A percentile compares a stretch with the other conserved stretches of the same genome.
Conservation (phyloP, 2,329 filamentous ascomycete species). For the Paraphoma chrysanthemicola region DNA sequence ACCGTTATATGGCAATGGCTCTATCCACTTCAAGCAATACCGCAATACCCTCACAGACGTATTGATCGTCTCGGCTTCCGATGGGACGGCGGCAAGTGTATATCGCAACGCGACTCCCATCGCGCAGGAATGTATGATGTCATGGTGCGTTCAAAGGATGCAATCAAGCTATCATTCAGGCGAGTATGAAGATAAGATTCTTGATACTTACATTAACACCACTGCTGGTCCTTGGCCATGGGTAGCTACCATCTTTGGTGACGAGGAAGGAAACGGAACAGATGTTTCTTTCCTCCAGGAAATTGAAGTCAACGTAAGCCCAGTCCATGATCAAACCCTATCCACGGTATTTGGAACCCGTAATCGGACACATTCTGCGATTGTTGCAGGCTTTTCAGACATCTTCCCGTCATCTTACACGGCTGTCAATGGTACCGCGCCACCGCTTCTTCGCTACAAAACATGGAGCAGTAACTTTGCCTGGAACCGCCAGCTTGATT, state of each 20-base stretch:
- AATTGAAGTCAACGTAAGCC: slow-evolving; percentile 8
- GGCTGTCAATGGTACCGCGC: background rate
- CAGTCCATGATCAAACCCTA: too few species aligned
- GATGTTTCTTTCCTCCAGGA: slow-evolving; percentile 7
- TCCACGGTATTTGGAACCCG: slow-evolving; percentile 7
- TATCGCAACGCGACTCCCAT: slow-evolving; percentile 11
- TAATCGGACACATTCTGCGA: slow-evolving; percentile 3
- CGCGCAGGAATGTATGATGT: slow-evolving; percentile 27
- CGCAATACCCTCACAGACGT: slow-evolving; percentile 14
- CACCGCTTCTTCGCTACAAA: slow-evolving; percentile 1
- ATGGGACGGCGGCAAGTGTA: slow-evolving; percentile 4
- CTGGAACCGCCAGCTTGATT: background rate
- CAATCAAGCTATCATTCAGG: slow-evolving; percentile 21
- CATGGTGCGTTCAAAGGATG: slow-evolving; percentile 33
- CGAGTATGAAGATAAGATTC: slow-evolving; percentile 18
- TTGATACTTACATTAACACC: slow-evolving; percentile 11
- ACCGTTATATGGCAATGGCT: slow-evolving; percentile 16
- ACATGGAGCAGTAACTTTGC: background rate
- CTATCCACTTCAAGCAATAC: slow-evolving; percentile 20
- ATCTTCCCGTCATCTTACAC: slow-evolving; percentile 21
- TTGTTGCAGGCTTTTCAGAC: slow-evolving; percentile 7
- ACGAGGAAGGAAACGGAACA: background rate
- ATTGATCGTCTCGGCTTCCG: slow-evolving; percentile 9
- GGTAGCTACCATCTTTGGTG: background rate
- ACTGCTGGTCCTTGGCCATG: slow-evolving; percentile 15